Percentiles rank a stretch among this genome's conserved stretches.
These are phyloP conservation scores for Babesia bovis DNA, from an alignment of 169 alveolate genomes.

Conservation along the genomic window DNA sequence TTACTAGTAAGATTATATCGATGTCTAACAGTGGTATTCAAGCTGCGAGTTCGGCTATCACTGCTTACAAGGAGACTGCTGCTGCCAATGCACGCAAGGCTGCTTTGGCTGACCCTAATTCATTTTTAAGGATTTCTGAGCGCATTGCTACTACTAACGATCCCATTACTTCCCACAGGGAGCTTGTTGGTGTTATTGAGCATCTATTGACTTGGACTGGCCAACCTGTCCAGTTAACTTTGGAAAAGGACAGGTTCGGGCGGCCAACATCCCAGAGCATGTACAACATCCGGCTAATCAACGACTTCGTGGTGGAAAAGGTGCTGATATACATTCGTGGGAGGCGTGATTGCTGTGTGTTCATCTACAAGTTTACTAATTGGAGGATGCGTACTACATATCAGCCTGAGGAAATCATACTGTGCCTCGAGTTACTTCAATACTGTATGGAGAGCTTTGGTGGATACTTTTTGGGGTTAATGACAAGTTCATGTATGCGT, in stretches of 20 bases:
- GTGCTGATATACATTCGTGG: slow-evolving; percentile 37
- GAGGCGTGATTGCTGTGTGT: slow-evolving; percentile 59
- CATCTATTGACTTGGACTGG: slow-evolving; percentile 26
- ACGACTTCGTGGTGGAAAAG: slow-evolving; percentile 25
- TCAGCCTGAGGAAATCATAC: slow-evolving; percentile 76
- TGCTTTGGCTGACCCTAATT: slow-evolving; percentile 18
- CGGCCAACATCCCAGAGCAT: slow-evolving; percentile 54
- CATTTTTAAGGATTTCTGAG: slow-evolving; percentile 40
- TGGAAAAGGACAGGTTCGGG: slow-evolving; percentile 61
- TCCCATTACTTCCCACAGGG: slow-evolving; percentile 53
- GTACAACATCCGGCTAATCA: slow-evolving; percentile 37
- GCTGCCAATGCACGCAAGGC: slow-evolving; percentile 41
- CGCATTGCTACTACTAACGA: slow-evolving; percentile 27
- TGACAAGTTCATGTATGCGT: slow-evolving; percentile 74
- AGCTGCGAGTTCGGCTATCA: slow-evolving; percentile 40
- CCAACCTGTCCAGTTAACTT: slow-evolving; percentile 22
- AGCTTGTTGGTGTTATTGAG: slow-evolving; percentile 58
- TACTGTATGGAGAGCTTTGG: slow-evolving; percentile 71
- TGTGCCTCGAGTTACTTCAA: slow-evolving; percentile 70
- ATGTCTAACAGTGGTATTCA: slow-evolving; percentile 45
- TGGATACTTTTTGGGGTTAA: slow-evolving; percentile 62
- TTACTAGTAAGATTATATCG: slow-evolving; percentile 44
- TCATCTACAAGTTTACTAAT: slow-evolving; percentile 65
- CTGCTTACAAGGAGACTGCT: slow-evolving; percentile 33
- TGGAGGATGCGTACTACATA: slow-evolving; percentile 72